Evolutionary conservation across 2,329 filamentous ascomycete genomes (phyloP).

Genomic region (Ophiostoma angusticollis): DNA sequence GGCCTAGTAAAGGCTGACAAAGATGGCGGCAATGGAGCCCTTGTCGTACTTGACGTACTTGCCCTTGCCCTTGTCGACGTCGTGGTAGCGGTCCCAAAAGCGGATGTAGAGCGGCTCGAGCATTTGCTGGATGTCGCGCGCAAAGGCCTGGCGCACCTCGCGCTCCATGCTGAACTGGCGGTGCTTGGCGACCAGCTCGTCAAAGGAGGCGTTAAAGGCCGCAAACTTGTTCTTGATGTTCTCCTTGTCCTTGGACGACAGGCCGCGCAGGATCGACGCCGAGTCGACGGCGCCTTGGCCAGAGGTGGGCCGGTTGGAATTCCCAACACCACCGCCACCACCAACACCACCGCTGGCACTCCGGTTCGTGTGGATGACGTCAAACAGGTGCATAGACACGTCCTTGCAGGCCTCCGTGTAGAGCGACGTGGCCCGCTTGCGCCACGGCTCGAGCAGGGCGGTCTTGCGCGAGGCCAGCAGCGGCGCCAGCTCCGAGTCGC

Average conservation of each 20-base stretch:
- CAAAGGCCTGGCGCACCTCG: constrained; percentile 70
- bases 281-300: constrained; percentile 60
- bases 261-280: constrained; percentile 66
- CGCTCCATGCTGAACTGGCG: constrained; percentile 79
- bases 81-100: constrained; percentile 96
- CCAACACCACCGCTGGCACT: constrained; percentile 24
- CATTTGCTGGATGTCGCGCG: constrained; percentile 75
- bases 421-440: constrained; percentile 68
- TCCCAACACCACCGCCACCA: constrained; percentile 1
- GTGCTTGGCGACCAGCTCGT: constrained; percentile 74
- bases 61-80: constrained; percentile 93
- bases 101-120: constrained; percentile 88
- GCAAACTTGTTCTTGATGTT: constrained; percentile 93
- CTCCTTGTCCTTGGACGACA: constrained; percentile 86
- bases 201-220: constrained; percentile 80
- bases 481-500: constrained; percentile 61
- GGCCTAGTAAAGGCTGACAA: constrained; percentile 36
- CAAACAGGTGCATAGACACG: constrained; percentile 69
- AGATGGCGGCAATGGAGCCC: constrained; percentile 56
- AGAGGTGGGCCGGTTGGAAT: constrained; percentile 59
- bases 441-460: constrained; percentile 61
- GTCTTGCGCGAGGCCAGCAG: constrained; percentile 56
- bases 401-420: constrained; percentile 87
- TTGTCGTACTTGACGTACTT: constrained; percentile 99
- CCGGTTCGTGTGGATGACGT: constrained; percentile 85